Percentiles rank a stretch among this genome's conserved stretches.
phyloP scores from a whole-genome alignment of 1,284 basidiomycete species.

The Earliella scabrosa region DNA sequence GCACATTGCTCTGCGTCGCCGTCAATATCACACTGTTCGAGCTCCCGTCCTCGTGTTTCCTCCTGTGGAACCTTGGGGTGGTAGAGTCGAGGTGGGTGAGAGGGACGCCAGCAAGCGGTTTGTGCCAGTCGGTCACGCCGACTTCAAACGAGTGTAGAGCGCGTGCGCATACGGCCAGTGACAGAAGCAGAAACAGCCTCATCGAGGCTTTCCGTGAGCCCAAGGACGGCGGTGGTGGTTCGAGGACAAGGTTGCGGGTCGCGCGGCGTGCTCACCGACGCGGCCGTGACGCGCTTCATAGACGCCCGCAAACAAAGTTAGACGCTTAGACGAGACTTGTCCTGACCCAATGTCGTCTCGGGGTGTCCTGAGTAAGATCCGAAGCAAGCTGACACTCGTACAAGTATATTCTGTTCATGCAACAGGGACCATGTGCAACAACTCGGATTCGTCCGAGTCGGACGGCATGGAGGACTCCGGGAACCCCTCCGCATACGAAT shows the following conservation, averaged over 20 bases:
- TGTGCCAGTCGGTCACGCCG: constrained; percentile 89
- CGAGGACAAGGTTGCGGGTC: background rate
- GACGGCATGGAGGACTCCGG: no score
- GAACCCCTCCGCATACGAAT: no score
- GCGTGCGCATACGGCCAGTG: constrained; percentile 15
- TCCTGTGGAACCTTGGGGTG: constrained; percentile 60
- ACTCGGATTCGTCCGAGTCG: no score
- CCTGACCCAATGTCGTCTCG: no score
- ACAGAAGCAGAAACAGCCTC: constrained; percentile 19
- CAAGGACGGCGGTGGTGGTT: background rate
- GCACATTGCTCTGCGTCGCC: constrained; percentile 77
- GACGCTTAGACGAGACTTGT: no score
- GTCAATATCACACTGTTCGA: constrained; percentile 63
- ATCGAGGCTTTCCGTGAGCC: constrained; percentile 15
- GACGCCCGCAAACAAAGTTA: no score
- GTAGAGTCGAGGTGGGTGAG: constrained; percentile 49
- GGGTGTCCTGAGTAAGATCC: no score
- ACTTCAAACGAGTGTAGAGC: constrained; percentile 71
- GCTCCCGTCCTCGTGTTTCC: constrained; percentile 33
- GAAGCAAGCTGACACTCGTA: no score
- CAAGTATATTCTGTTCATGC: no score
- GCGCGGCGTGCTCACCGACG: no score
- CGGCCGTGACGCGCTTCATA: no score
- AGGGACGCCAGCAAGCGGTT: constrained; percentile 73
- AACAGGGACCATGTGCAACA: no score